phyloP scores from a whole-genome alignment of 805 yeast genomes.

The Pichia californica region DNA sequence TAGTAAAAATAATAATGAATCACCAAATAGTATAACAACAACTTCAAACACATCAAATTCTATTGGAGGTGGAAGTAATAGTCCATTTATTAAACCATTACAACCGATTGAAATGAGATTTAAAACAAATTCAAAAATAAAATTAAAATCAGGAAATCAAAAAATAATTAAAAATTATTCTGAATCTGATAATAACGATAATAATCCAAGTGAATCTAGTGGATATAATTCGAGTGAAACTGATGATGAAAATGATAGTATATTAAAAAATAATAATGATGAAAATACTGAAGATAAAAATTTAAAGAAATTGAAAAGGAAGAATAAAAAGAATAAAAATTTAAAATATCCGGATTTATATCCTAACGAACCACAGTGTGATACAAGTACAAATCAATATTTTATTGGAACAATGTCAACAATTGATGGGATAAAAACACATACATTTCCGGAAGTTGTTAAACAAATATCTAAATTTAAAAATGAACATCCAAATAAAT shows the following conservation, averaged over 20 bases:
- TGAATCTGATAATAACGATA: too few species aligned
- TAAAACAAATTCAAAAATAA: neutral
- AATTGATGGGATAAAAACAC: slow-evolving; percentile 31
- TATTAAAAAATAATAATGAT: neutral
- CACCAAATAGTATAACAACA: slow-evolving; percentile 1
- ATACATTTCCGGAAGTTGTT: slow-evolving; percentile 57
- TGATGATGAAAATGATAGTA: neutral
- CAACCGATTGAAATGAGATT: slow-evolving; percentile 7
- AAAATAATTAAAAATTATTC: too few species aligned
- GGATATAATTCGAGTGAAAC: too few species aligned
- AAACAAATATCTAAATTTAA: slow-evolving; percentile 37
- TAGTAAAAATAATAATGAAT: neutral
- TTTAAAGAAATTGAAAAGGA: too few species aligned
- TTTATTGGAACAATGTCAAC: slow-evolving; percentile 46
- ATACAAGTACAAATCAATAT: slow-evolving; percentile 59
- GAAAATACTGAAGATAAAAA: neutral
- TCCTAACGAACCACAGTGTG: slow-evolving; percentile 38
- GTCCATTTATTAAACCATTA: slow-evolving; percentile 8
- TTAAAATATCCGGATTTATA: slow-evolving; percentile 5
- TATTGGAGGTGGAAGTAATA: neutral
- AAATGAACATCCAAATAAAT: slow-evolving; percentile 35
- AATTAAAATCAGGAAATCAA: too few species aligned
- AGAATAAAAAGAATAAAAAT: neutral
- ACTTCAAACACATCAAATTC: too few species aligned
- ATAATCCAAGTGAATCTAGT: neutral